A percentile compares a stretch with the other conserved stretches of the same genome.
Conservation (phyloP, 2,329 filamentous ascomycete genomes). For the Fusarium sp. region DNA sequence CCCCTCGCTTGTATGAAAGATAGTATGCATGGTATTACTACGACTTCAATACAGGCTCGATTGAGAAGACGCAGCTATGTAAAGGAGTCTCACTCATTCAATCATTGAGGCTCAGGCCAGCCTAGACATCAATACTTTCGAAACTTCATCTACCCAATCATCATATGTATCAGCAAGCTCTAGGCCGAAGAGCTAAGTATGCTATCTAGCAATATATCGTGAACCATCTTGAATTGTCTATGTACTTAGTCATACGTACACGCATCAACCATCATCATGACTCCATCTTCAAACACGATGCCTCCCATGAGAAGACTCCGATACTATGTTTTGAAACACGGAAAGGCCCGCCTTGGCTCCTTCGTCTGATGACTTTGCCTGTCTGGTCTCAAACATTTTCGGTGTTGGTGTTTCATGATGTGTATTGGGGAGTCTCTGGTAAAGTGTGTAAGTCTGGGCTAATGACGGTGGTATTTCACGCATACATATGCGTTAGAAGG, state of each 20-base stretch:
- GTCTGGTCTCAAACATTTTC: background rate
- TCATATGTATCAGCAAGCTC: background rate
- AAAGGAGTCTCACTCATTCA: background rate
- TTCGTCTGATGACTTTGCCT: background rate
- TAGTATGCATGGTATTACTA: background rate
- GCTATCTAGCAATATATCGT: background rate
- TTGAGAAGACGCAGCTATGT: background rate
- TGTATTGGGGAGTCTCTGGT: background rate
- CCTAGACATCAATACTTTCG: background rate
- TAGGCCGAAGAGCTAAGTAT: background rate
- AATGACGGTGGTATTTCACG: no score
- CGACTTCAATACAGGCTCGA: background rate
- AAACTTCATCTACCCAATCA: background rate
- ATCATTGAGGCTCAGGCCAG: background rate
- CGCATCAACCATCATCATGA: background rate
- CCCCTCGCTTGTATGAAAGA: background rate
- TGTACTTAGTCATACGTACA: background rate
- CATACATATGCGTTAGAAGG: background rate
- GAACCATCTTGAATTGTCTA: background rate
- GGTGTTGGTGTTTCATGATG: background rate
- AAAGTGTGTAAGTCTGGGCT: background rate
- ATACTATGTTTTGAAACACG: background rate
- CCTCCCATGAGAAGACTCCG: background rate
- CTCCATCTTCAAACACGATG: background rate
- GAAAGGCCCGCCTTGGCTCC: background rate